Conservation (phyloP, 139 green algal species). For the Picochlorum sp. region DNA sequence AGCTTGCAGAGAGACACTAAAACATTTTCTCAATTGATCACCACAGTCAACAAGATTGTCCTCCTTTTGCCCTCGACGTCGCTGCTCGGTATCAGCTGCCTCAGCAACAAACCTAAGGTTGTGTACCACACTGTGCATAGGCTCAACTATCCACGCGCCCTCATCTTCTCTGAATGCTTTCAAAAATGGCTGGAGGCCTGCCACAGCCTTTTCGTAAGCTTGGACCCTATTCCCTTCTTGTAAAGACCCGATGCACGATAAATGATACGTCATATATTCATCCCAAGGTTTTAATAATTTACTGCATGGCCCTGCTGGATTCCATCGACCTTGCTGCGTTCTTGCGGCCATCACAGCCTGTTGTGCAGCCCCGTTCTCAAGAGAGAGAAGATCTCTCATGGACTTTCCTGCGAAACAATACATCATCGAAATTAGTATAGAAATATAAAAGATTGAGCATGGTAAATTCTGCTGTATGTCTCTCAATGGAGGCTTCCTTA, state of each 20-base stretch:
- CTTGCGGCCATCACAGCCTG: not conserved
- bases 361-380: not conserved
- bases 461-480: no score
- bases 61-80: slow-evolving; percentile 11
- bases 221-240: slow-evolving; percentile 14
- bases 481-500: no score
- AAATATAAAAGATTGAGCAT: no score
- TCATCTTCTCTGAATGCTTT: slow-evolving; percentile 31
- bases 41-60: slow-evolving; percentile 42
- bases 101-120: slow-evolving; percentile 27
- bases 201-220: slow-evolving; percentile 24
- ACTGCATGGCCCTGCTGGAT: not conserved
- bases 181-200: slow-evolving; percentile 18
- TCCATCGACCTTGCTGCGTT: slow-evolving; percentile 13
- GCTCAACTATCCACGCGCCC: slow-evolving; percentile 26
- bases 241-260: slow-evolving; percentile 10
- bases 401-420: no score
- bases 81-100: slow-evolving; percentile 30
- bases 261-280: slow-evolving; percentile 22
- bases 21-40: slow-evolving; percentile 51
- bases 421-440: no score
- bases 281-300: slow-evolving; percentile 17
- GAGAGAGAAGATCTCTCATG: slow-evolving; percentile 3
- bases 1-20: slow-evolving; percentile 30
- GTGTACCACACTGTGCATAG: slow-evolving; percentile 34